Conservation (phyloP, 228 moss, liverwort and hornwort genomes). For the Sphagnum fallax region DNA sequence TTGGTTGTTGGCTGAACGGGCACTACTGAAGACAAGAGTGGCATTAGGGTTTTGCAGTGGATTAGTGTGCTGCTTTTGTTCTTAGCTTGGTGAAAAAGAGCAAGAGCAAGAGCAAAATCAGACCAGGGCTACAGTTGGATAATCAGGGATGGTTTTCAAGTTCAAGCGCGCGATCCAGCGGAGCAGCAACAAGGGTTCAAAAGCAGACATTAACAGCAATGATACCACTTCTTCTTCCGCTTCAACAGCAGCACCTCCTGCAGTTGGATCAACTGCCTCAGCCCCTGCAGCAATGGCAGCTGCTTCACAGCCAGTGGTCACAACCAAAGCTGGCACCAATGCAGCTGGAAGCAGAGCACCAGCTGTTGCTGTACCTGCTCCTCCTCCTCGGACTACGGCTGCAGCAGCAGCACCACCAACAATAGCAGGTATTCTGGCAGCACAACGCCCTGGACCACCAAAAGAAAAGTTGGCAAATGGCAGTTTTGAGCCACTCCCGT, state of each 20-base stretch:
- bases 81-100: no score
- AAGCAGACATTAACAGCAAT: slow-evolving; percentile 22
- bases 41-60: no score
- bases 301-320: slow-evolving; percentile 12
- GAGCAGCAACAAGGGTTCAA: slow-evolving; percentile 39
- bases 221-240: slow-evolving; percentile 1
- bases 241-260: background rate
- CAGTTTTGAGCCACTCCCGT: slow-evolving; percentile 82
- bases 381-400: slow-evolving; percentile 5
- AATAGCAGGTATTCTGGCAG: background rate
- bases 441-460: slow-evolving; percentile 20
- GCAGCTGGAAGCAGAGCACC: slow-evolving; percentile 19
- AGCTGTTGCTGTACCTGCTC: slow-evolving; percentile 4
- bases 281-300: slow-evolving; percentile 20
- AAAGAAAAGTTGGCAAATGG: slow-evolving; percentile 37
- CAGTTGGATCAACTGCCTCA: slow-evolving; percentile 5
- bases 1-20: no score
- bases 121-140: background rate
- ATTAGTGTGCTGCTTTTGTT: no score
- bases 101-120: no score
- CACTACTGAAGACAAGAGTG: no score
- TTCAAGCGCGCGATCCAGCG: slow-evolving; percentile 66
- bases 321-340: slow-evolving; percentile 17
- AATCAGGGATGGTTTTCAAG: slow-evolving; percentile 48
- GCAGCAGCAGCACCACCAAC: background rate